These are phyloP conservation scores for Stephania yunnanensis DNA, from an alignment of 164 flowering plant species.

Conservation along the genomic window DNA sequence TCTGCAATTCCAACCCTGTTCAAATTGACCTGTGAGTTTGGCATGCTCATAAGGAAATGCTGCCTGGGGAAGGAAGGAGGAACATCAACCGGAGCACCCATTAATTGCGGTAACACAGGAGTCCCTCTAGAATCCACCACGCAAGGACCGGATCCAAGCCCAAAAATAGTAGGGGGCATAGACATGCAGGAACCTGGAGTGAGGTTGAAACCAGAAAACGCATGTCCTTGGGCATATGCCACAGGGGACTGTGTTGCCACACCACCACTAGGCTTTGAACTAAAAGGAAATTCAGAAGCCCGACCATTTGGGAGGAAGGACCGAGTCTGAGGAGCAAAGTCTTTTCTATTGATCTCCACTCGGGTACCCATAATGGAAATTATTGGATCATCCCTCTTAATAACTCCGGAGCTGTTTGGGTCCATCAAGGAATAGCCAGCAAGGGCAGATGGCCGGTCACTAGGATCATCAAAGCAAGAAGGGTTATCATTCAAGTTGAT, in stretches of 20 bases:
- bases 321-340: constrained; percentile 26
- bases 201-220: constrained; percentile 29
- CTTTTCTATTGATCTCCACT: constrained; percentile 48
- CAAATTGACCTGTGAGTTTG: constrained; percentile 25
- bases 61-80: constrained; percentile 37
- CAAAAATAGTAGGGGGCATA: constrained; percentile 40
- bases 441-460: constrained; percentile 20
- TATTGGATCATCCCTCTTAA: constrained; percentile 37
- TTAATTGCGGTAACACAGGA: constrained; percentile 48
- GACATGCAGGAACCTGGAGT: constrained; percentile 26
- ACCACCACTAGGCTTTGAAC: constrained; percentile 29
- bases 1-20: constrained; percentile 27
- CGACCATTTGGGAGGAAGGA: constrained; percentile 44
- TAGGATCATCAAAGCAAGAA: constrained; percentile 23
- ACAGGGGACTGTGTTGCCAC: constrained; percentile 36
- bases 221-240: constrained; percentile 28
- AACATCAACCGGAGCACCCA: constrained; percentile 35
- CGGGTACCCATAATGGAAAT: constrained; percentile 70
- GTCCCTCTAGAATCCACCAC: constrained; percentile 63
- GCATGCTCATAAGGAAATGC: constrained; percentile 45
- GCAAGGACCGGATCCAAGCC: constrained; percentile 46
- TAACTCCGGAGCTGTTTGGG: constrained; percentile 19
- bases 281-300: constrained; percentile 29
- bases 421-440: constrained; percentile 20
- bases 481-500: constrained; percentile 78